Evolutionary conservation across 257 asterid genomes (phyloP).

Genomic region (Solanum peruvianum): DNA sequence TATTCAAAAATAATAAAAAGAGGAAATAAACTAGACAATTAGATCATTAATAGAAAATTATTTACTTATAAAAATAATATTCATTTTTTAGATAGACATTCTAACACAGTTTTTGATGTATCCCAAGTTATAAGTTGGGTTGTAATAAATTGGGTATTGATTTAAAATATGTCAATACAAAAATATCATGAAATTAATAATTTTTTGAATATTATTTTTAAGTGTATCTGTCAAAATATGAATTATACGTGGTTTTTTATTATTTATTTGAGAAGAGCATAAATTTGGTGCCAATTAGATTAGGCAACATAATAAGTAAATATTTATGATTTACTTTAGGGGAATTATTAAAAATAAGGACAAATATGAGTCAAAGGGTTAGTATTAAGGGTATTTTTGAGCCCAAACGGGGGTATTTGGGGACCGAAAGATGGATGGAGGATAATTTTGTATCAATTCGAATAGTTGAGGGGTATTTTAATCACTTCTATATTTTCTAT

Average conservation of each 20-base stretch:
- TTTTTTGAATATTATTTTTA: not conserved
- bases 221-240: not conserved
- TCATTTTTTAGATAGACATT: not conserved
- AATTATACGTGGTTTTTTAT: not conserved
- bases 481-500: not conserved
- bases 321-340: not conserved
- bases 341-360: not conserved
- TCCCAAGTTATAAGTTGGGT: not conserved
- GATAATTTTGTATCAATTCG: not conserved
- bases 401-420: not conserved
- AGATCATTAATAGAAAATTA: not conserved
- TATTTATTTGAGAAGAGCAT: not conserved
- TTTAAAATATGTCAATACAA: not conserved
- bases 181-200: not conserved
- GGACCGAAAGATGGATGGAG: not conserved
- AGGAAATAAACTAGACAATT: not conserved
- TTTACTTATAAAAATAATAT: too few species aligned
- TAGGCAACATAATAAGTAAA: not conserved
- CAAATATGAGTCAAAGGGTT: not conserved
- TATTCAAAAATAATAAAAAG: too few species aligned
- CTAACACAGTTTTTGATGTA: not conserved
- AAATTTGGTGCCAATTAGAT: not conserved
- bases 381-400: not conserved
- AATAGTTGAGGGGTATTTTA: not conserved
- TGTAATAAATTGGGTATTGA: not conserved